A percentile compares a stretch with the other conserved stretches of the same genome.
Conservation (phyloP, 1,284 basidiomycete genomes). For the Pseudozyma tsukubaensis region DNA sequence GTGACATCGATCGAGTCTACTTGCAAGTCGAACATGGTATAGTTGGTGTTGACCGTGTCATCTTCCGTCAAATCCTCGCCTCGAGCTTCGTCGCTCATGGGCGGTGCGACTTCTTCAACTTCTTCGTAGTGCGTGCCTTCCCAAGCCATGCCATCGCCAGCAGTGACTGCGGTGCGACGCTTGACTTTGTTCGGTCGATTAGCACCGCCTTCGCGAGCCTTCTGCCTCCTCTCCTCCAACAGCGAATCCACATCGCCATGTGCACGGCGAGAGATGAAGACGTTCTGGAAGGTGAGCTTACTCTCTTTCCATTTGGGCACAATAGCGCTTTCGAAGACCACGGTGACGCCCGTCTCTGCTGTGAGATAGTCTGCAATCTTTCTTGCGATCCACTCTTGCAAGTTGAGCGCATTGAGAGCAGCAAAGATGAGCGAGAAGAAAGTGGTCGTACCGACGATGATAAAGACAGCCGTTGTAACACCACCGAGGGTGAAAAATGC, state of each 20-base stretch:
- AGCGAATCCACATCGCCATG: slow-evolving; percentile 59
- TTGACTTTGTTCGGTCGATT: slow-evolving; percentile 38
- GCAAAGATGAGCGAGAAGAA: slow-evolving; percentile 95
- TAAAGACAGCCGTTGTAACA: slow-evolving; percentile 90
- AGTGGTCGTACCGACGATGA: slow-evolving; percentile 93
- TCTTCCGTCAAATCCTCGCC: slow-evolving; percentile 55
- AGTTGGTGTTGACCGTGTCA: slow-evolving; percentile 62
- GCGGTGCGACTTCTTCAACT: slow-evolving; percentile 60
- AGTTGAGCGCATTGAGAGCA: slow-evolving; percentile 85
- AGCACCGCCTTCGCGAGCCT: slow-evolving; percentile 13
- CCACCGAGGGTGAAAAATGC: slow-evolving; percentile 87
- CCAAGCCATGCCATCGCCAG: slow-evolving; percentile 64
- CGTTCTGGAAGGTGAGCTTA: slow-evolving; percentile 94
- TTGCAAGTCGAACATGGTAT: slow-evolving; percentile 67
- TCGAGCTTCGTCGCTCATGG: slow-evolving; percentile 54
- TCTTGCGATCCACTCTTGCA: slow-evolving; percentile 92
- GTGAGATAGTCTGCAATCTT: slow-evolving; percentile 94
- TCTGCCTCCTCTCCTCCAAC: slow-evolving; percentile 30
- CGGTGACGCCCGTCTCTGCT: slow-evolving; percentile 88
- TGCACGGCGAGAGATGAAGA: slow-evolving; percentile 88
- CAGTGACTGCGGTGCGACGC: slow-evolving; percentile 51
- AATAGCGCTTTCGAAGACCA: slow-evolving; percentile 97
- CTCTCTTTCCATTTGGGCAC: slow-evolving; percentile 98
- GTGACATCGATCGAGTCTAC: slow-evolving; percentile 93
- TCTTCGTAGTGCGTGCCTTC: slow-evolving; percentile 63